Base-by-base conservation (phyloP, 441 rosid species). In the Adansonia grandidieri region DNA sequence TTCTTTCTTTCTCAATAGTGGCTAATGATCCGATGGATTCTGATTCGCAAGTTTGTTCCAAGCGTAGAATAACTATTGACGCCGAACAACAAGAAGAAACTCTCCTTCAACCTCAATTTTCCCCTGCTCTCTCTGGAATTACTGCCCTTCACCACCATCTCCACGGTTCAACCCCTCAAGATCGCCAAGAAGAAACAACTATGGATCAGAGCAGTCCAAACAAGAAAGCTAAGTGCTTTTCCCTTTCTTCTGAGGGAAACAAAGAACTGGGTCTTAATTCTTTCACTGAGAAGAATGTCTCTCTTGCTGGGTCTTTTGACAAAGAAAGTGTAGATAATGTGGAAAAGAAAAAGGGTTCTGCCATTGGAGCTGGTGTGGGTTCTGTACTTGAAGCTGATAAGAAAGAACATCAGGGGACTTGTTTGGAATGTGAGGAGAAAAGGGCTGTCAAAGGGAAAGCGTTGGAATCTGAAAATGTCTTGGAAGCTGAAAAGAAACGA, bases 401-500 rank as follows among this genome's bases (percentile, higher is more conserved):
- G 14, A 20, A 37, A 6, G 78, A 75, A 32, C 54, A 24, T 24
- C 71, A 9, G 4, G 50, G 9, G 58, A 24, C 50, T 8, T 62
- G 75, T 8, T 51, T 72, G 74, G 80, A 4, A 4, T 57, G 32
- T 44, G 75, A 80, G 78, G 86, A 76, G 77, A 71, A 42, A 15
- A 61, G 45, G 76, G 45, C 2, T 71, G 6, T 9, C 53, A 63
- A 10, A 24, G 81, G 28, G 45, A 79, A 82, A 66, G 82, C 73
- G 47, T 63, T 53, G 37, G 82, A 82, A 62, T 74, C 44, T 40
- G 82, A 82, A 61, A 78, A 60, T 65, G 71, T 87, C 2, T 79
- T 91, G 84, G 91, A 91, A 62, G 82, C 83, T 14, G 92, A 86
- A 78, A 91, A 93, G 90, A 87, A 79, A 83, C 84, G 85, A 79